phyloP scores from a whole-genome alignment of 1,284 basidiomycete species.

The Ganoderma lingzhi region DNA sequence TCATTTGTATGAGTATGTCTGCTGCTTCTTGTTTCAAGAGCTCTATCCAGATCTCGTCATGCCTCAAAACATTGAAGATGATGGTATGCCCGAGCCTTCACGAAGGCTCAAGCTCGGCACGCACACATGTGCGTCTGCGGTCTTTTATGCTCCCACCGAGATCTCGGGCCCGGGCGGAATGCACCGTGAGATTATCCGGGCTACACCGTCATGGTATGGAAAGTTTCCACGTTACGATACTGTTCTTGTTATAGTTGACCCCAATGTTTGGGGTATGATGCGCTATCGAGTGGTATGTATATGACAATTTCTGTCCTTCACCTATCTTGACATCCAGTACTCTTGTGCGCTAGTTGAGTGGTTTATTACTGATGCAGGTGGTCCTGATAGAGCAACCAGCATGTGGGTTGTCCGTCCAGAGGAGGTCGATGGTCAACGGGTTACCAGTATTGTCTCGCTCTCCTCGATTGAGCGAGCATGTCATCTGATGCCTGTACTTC shows the following conservation, averaged over 20 bases:
- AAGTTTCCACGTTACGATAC: slow-evolving; percentile 23
- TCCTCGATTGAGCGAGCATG: slow-evolving; percentile 25
- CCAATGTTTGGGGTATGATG: background rate
- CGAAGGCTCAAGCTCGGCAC: slow-evolving; percentile 2
- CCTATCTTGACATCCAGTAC: slow-evolving; percentile 7
- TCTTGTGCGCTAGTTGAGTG: slow-evolving; percentile 36
- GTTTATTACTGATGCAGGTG: slow-evolving; percentile 24
- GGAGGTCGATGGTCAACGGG: background rate
- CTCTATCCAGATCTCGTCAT: background rate
- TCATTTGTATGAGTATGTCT: too few relatives aligned
- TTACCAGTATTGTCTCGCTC: slow-evolving; percentile 17
- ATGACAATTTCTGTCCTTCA: slow-evolving; percentile 17
- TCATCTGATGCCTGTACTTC: slow-evolving; percentile 30
- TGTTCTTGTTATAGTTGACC: slow-evolving; percentile 20
- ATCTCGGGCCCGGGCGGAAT: slow-evolving; percentile 34
- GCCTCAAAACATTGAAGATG: too few relatives aligned
- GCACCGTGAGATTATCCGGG: slow-evolving; percentile 26
- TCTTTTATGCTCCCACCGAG: slow-evolving; percentile 40
- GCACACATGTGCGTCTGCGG: slow-evolving; percentile 22
- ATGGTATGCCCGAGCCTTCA: too few relatives aligned
- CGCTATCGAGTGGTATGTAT: slow-evolving; percentile 17
- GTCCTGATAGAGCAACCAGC: slow-evolving; percentile 27
- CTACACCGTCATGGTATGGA: slow-evolving; percentile 25
- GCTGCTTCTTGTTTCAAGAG: too few relatives aligned
- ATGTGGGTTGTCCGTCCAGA: slow-evolving; percentile 34